Evolutionary conservation across 1,139 yeast genomes (phyloP).

Genomic region (Geotrichum macrosporum): DNA sequence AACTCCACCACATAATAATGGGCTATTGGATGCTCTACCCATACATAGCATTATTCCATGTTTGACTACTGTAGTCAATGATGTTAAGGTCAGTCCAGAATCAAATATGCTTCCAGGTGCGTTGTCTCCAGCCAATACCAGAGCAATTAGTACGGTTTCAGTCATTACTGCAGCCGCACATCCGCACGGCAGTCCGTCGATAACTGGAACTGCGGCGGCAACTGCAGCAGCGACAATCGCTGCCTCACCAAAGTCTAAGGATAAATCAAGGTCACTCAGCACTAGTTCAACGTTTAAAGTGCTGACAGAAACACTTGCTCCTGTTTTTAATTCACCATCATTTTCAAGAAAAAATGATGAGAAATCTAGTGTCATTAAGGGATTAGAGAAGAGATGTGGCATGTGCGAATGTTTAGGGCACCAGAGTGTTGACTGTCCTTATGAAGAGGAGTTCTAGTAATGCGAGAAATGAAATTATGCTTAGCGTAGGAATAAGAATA

Average conservation of each 20-base stretch:
- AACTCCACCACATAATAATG: conserved; percentile 8
- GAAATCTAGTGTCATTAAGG: conserved; percentile 58
- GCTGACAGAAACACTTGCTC: not conserved
- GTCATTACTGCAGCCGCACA: conserved; percentile 15
- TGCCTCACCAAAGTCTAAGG: conserved; percentile 1
- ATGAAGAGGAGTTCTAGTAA: conserved; percentile 51
- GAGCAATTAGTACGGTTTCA: conserved; percentile 13
- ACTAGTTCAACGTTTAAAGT: not conserved
- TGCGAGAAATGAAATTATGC: not conserved
- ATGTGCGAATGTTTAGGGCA: conserved; percentile 88
- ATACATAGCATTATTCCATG: conserved; percentile 5
- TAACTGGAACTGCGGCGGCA: conserved; percentile 10
- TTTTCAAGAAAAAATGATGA: conserved; percentile 1
- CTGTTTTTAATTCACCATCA: not conserved
- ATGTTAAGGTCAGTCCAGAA: not conserved
- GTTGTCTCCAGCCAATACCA: conserved; percentile 1
- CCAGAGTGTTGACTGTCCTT: conserved; percentile 80
- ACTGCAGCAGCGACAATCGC: conserved; percentile 7
- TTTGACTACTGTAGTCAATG: not conserved
- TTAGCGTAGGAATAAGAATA: too few relatives aligned
- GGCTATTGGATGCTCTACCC: conserved; percentile 8
- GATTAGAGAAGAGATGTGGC: conserved; percentile 81
- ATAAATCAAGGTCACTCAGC: conserved; percentile 4
- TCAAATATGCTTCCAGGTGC: conserved; percentile 8
- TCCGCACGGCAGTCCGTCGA: not conserved